Conservation (phyloP, 2,329 filamentous ascomycete species). For the Xylariaceae sp. region DNA sequence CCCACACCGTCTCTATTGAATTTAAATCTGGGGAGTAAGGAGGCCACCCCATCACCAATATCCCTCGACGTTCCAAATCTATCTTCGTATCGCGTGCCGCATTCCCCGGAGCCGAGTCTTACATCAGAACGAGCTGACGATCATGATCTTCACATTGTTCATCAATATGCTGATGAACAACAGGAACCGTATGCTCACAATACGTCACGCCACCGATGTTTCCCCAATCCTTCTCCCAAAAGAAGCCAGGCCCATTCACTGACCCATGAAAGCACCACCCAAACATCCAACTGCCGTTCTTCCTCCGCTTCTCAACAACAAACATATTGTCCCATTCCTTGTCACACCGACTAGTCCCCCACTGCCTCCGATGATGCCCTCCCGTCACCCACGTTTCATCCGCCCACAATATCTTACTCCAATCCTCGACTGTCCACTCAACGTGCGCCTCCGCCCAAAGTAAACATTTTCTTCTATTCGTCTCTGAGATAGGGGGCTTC, state of each 20-base stretch:
- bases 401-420: not conserved
- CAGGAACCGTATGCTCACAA: not conserved
- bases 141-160: too few relatives aligned
- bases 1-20: not conserved
- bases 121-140: not conserved
- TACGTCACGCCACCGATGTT: not conserved
- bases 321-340: not conserved
- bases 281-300: not conserved
- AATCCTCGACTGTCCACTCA: not conserved
- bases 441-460: not conserved
- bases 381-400: not conserved
- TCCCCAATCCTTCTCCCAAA: not conserved
- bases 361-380: not conserved
- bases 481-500: too few relatives aligned
- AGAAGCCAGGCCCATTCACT: not conserved
- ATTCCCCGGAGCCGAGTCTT: not conserved
- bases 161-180: not conserved
- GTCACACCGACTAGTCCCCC: not conserved
- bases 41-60: not conserved
- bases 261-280: not conserved
- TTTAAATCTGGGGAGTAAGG: not conserved
- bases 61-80: not conserved
- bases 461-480: not conserved
- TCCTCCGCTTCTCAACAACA: not conserved
- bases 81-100: not conserved